These are phyloP conservation scores for Adansonia digitata DNA, from an alignment of 345 rosid species.

Conservation along the genomic window DNA sequence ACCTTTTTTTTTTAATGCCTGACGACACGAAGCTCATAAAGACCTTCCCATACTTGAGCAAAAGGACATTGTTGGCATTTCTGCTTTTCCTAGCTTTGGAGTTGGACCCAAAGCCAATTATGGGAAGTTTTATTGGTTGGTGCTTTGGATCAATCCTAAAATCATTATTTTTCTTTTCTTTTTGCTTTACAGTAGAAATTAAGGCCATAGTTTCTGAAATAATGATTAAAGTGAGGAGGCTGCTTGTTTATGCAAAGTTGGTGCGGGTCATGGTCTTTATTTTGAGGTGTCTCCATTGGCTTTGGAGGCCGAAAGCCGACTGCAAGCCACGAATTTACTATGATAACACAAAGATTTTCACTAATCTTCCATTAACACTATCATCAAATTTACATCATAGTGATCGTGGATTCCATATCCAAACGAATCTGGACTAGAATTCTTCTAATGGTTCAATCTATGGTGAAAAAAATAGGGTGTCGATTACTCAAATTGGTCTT, in stretches of 20 bases:
- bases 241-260: slow-evolving; percentile 7
- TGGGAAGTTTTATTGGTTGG: slow-evolving; percentile 25
- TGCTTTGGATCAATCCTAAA: slow-evolving; percentile 16
- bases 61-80: slow-evolving; percentile 13
- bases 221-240: slow-evolving; percentile 36
- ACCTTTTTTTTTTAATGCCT: neutral
- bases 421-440: neutral
- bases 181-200: slow-evolving; percentile 11
- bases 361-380: slow-evolving; percentile 4
- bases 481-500: neutral
- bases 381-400: slow-evolving; percentile 10
- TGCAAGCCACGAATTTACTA: neutral
- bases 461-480: neutral
- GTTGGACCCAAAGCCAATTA: slow-evolving; percentile 1
- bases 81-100: neutral
- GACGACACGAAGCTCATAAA: slow-evolving; percentile 4
- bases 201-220: slow-evolving; percentile 9
- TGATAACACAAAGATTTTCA: neutral
- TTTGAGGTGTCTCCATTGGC: slow-evolving; percentile 6
- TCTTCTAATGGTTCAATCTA: neutral
- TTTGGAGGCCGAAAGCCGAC: slow-evolving; percentile 24
- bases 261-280: slow-evolving; percentile 17
- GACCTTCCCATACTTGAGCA: neutral
- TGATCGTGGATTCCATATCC: neutral
- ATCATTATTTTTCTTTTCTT: slow-evolving; percentile 17